phyloP scores from a whole-genome alignment of 2,329 filamentous ascomycete genomes.

The Cordyceps pruinosa region DNA sequence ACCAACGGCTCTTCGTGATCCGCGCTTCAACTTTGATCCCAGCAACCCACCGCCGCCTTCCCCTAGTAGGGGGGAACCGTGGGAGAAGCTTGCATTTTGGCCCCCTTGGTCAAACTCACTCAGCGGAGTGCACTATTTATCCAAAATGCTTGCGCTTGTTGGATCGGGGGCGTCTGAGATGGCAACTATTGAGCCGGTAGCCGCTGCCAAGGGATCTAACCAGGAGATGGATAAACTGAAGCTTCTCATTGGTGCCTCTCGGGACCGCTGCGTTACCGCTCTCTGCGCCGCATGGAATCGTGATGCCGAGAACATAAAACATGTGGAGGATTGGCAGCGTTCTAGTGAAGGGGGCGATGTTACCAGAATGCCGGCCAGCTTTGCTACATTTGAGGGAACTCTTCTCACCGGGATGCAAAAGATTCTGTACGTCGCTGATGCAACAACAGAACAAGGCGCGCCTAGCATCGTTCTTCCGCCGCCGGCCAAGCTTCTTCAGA shows the following conservation, averaged over 20 bases:
- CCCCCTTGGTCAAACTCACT: slow-evolving; percentile 87
- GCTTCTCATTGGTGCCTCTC: slow-evolving; percentile 64
- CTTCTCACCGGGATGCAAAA: slow-evolving; percentile 86
- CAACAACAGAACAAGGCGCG: slow-evolving; percentile 65
- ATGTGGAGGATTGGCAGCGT: slow-evolving; percentile 88
- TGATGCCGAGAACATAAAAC: slow-evolving; percentile 87
- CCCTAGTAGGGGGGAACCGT: slow-evolving; percentile 72
- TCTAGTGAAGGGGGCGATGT: slow-evolving; percentile 75
- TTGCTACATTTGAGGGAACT: slow-evolving; percentile 76
- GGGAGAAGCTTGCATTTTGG: slow-evolving; percentile 96
- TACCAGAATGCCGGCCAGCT: slow-evolving; percentile 83
- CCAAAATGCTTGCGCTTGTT: slow-evolving; percentile 72
- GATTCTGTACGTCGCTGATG: slow-evolving; percentile 87
- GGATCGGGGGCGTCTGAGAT: slow-evolving; percentile 85
- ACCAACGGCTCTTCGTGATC: slow-evolving; percentile 56
- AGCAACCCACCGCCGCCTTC: slow-evolving; percentile 70
- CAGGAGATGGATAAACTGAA: slow-evolving; percentile 66
- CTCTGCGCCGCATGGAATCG: slow-evolving; percentile 88
- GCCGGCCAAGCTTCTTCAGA: slow-evolving; percentile 78
- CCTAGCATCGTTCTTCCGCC: slow-evolving; percentile 78
- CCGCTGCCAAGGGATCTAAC: slow-evolving; percentile 36
- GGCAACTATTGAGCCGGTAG: slow-evolving; percentile 64
- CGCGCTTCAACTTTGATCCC: slow-evolving; percentile 72
- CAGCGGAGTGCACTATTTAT: slow-evolving; percentile 84
- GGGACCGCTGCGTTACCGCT: slow-evolving; percentile 79